Evolutionary conservation across 2,329 filamentous ascomycete genomes (phyloP), one percentile per base, ranked within the genome.

Genomic region (Fusarium virguliforme): DNA sequence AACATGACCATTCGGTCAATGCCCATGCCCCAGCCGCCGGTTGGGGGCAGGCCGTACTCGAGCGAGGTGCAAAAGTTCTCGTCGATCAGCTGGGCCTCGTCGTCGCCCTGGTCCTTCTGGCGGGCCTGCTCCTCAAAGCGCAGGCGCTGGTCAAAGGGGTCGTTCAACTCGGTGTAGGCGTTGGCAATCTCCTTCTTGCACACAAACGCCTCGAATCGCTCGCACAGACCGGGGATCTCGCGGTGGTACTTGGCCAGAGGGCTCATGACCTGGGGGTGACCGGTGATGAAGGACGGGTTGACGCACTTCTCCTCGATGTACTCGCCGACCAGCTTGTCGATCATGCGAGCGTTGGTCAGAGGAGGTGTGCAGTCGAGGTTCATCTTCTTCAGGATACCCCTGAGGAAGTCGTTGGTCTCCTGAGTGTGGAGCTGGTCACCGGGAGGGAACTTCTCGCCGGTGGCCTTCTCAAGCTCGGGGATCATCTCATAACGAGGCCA

Each of bases 401-500:
- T 91, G 80, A 99, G 89, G 88, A 98, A 99, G 64, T 93, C 89
- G 81, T 94, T 93, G 65, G 94, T 94, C 85, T 97, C 94, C 24
- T 90, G 84, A 4, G 94, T 98, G 85, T 99, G 95, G 10, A 98
- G 89, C 81, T 97, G 87, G 75, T 97, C 92, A 51, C 92, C 91
- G 3, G 94, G 89, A 43, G 96, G 96, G 87, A 99, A 99, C 84
- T 93, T 98, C 85, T 97, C 94, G 75, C 94, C 95, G 1, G 91
- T 93, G 12, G 92, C 92, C 83, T 95, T 90, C 85, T 98, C 96
- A 0, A 99, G 89, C 37, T 92, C 77, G 55, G 81, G 77, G 64
- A 99, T 98, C 95, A 99, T 99, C 81, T 98, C 93, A 55, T 98
- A 90, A 70, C 94, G 89, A 81, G 91, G 90, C 96, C 97, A 99